Conservation (phyloP, 116 monocot species). For the Cymodocea nodosa region DNA sequence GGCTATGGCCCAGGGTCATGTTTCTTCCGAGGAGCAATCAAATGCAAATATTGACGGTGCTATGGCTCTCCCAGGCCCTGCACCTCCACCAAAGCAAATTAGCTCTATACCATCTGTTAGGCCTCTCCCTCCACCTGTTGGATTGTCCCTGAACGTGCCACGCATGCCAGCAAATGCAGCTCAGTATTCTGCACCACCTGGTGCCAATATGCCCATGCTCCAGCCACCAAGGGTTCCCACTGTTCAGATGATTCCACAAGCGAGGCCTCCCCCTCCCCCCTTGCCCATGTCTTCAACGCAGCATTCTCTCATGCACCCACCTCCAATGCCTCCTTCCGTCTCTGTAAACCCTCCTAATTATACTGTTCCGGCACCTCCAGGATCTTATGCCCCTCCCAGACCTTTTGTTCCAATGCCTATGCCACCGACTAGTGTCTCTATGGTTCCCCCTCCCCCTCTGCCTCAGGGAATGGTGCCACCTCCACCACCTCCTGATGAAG, state of each 20-base stretch:
- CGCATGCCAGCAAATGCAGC: constrained; percentile 32
- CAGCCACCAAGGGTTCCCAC: constrained; percentile 33
- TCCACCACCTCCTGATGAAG: constrained; percentile 55
- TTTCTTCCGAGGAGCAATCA: constrained; percentile 29
- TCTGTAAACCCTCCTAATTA: constrained; percentile 40
- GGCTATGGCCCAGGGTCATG: constrained; percentile 52
- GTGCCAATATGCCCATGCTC: constrained; percentile 12
- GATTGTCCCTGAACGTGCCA: constrained; percentile 64
- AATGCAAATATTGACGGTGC: constrained; percentile 32
- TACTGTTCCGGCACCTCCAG: constrained; percentile 72
- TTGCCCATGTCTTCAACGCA: constrained; percentile 9
- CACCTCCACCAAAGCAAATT: constrained; percentile 37
- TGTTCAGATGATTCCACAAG: constrained; percentile 17
- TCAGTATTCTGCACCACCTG: constrained; percentile 20
- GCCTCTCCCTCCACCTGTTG: constrained; percentile 74
- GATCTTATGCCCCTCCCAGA: constrained; percentile 35
- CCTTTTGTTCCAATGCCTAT: constrained; percentile 47
- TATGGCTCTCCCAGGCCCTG: constrained; percentile 51
- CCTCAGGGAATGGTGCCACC: constrained; percentile 42
- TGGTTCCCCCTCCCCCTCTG: constrained; percentile 56
- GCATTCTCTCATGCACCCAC: constrained; percentile 13
- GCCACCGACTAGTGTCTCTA: constrained; percentile 23
- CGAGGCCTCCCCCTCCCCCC: constrained; percentile 41
- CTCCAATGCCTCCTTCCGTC: constrained; percentile 26
- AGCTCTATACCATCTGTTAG: constrained; percentile 46